Evolutionary conservation across 2,329 filamentous ascomycete genomes (phyloP).

Genomic region (Dissoconium aciculare): DNA sequence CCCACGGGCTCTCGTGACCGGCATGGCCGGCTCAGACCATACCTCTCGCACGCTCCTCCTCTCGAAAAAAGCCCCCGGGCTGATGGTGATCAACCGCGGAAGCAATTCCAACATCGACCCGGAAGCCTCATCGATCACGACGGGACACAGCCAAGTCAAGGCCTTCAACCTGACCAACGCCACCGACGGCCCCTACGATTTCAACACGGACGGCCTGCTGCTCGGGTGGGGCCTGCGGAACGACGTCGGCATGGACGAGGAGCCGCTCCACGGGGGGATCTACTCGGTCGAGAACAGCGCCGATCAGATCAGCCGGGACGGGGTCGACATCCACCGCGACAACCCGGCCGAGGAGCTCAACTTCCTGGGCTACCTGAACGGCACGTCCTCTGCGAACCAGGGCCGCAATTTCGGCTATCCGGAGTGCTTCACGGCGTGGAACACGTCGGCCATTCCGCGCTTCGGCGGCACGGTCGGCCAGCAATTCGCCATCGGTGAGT

Average conservation of each 20-base stretch:
- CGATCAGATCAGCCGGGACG: slow-evolving; percentile 38
- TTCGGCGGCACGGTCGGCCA: slow-evolving; percentile 31
- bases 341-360: slow-evolving; percentile 65
- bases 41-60: slow-evolving; percentile 52
- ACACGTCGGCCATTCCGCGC: slow-evolving; percentile 35
- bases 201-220: slow-evolving; percentile 36
- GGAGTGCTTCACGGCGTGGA: slow-evolving; percentile 52
- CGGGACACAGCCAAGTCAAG: slow-evolving; percentile 53
- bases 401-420: slow-evolving; percentile 56
- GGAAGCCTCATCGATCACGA: slow-evolving; percentile 34
- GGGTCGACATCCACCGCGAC: slow-evolving; percentile 33
- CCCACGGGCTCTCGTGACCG: slow-evolving; percentile 40
- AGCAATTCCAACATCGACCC: slow-evolving; percentile 48
- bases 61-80: slow-evolving; percentile 38
- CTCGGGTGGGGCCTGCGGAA: slow-evolving; percentile 58
- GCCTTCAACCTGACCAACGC: slow-evolving; percentile 39
- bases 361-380: slow-evolving; percentile 49
- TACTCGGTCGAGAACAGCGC: slow-evolving; percentile 55
- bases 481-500: slow-evolving; percentile 31
- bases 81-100: slow-evolving; percentile 51
- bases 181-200: slow-evolving; percentile 28
- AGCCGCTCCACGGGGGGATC: slow-evolving; percentile 37
- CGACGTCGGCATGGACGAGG: slow-evolving; percentile 54
- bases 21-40: slow-evolving; percentile 49
- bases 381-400: slow-evolving; percentile 28